A percentile compares a stretch with the other conserved stretches of the same genome.
Evolutionary conservation across 371 early-diverging fungal species (phyloP).

Genomic region (Mucor circinelloides): DNA sequence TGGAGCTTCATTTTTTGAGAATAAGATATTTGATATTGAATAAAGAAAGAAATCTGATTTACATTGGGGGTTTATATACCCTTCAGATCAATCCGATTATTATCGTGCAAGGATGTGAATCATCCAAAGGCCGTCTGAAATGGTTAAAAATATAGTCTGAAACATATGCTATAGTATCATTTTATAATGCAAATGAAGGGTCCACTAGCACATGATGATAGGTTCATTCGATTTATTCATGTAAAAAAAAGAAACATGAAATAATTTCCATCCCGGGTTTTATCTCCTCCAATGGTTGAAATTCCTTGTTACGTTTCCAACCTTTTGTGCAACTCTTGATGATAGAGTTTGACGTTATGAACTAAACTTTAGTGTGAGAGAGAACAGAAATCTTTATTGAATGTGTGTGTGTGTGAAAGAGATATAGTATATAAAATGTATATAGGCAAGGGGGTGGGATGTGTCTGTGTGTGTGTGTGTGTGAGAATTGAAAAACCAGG

Average conservation of each 20-base stretch:
- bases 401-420: not conserved
- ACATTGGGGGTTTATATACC: not conserved
- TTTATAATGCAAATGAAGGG: not conserved
- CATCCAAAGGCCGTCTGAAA: not conserved
- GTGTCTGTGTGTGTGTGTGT: not conserved
- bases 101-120: not conserved
- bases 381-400: not conserved
- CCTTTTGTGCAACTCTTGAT: not conserved
- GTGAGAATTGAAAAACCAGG: not conserved
- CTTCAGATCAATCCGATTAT: not conserved
- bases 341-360: not conserved
- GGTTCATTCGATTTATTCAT: not conserved
- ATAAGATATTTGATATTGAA: not conserved
- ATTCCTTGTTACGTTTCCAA: not conserved
- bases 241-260: not conserved
- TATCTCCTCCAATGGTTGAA: not conserved
- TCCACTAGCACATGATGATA: not conserved
- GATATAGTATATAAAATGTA: not conserved
- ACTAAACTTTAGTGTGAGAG: not conserved
- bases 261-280: not conserved
- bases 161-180: not conserved
- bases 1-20: slow-evolving; percentile 7
- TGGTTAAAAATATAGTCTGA: not conserved
- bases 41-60: not conserved
- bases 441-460: not conserved